A percentile compares a stretch with the other conserved stretches of the same genome.
Evolutionary conservation across 805 yeast genomes (phyloP).

Genomic region (Zygosaccharomyces kombuchaensis): DNA sequence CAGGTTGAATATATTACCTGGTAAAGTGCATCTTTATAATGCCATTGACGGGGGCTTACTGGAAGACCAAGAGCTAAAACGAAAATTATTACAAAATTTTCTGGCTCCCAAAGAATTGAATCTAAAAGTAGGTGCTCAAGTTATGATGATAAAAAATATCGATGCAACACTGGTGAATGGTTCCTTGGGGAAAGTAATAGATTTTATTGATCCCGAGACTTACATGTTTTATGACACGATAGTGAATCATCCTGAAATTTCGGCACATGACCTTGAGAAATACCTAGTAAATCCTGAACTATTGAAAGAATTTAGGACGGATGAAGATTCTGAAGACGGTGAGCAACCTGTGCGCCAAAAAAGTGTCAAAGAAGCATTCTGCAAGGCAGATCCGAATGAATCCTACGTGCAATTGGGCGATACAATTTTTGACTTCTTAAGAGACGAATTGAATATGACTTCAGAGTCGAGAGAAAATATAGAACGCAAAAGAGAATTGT

Average conservation of each 20-base stretch:
- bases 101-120: slow-evolving; percentile 55
- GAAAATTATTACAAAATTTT: slow-evolving; percentile 49
- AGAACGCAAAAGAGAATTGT: slow-evolving; percentile 45
- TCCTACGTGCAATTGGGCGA: slow-evolving; percentile 36
- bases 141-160: slow-evolving; percentile 74
- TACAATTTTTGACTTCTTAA: slow-evolving; percentile 47
- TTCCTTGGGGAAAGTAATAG: slow-evolving; percentile 64
- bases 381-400: slow-evolving; percentile 12
- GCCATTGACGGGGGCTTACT: slow-evolving; percentile 54
- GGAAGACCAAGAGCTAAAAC: slow-evolving; percentile 40
- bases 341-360: slow-evolving; percentile 19
- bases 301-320: slow-evolving; percentile 19
- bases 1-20: slow-evolving; percentile 45
- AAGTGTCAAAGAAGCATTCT: slow-evolving; percentile 23
- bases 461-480: slow-evolving; percentile 34
- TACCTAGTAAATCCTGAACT: slow-evolving; percentile 16
- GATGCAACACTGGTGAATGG: slow-evolving; percentile 75
- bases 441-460: slow-evolving; percentile 25
- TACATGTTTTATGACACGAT: slow-evolving; percentile 38
- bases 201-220: slow-evolving; percentile 50
- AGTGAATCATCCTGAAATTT: slow-evolving; percentile 15
- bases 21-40: slow-evolving; percentile 40
- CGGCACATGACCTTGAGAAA: slow-evolving; percentile 20
- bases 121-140: slow-evolving; percentile 71
- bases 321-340: slow-evolving; percentile 19